Base-by-base conservation (phyloP, 1,284 basidiomycete species). In the Irpex sp. region DNA sequence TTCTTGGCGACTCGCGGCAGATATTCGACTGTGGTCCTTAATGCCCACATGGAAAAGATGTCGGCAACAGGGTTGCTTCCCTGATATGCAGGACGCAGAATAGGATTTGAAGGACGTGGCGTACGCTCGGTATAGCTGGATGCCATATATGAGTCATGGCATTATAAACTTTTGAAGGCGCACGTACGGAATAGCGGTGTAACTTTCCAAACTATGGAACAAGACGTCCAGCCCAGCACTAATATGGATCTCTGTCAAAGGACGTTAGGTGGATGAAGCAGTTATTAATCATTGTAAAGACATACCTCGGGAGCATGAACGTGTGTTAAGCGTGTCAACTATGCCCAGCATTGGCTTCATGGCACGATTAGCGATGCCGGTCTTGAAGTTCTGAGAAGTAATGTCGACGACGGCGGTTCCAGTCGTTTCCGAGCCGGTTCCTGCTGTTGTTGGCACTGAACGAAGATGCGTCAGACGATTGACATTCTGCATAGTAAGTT, bases 341-440 rank as follows among this genome's bases (percentile, higher is more conserved):
- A 96, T 92, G 38, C 97, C 96, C 21, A 98, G 81, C 5, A 89
- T 84, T 0, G 96, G 96, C 68, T 97, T 95, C 75, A 98, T 80
- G 1, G 96, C 92, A 54, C 96, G 88, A 70, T 85, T 95, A 1
- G 96, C 93, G 68, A 98, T 98, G 58, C 97, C 96, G 9, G 96
- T 98, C 82, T 98, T 98, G 84, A 97, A 97, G 13, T 89, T 86
- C 71, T 85, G 86, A 0, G 94, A 94, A 0, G 94, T 89, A 64
- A 96, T 92, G 75, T 98, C 97, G 58, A 97, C 86, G 69, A 98
- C 98, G 13, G 97, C 94, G 1, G 97, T 94, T n/a, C 97, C 97
- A 2, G 96, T 98, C 0, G 97, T 98, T 77, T 98, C 95, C 2
- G 93, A 94, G 11, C 96, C 96, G n/a, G 96, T 98, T 59, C 96